Evolutionary conservation across 495 filamentous ascomycete genomes (phyloP).

Genomic region (Cladorrhinum samala): DNA sequence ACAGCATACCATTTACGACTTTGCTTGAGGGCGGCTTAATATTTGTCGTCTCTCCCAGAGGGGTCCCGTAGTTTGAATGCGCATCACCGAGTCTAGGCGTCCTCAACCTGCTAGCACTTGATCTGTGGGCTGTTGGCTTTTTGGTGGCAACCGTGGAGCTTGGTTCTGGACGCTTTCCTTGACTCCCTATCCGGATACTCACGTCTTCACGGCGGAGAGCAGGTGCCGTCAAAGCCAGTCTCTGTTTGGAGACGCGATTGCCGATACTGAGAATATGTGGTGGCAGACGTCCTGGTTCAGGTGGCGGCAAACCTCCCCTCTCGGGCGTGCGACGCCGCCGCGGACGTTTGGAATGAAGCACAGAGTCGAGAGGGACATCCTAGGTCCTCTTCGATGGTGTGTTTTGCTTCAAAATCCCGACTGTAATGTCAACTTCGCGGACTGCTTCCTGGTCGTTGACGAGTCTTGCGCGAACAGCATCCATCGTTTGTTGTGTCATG

Average conservation of each 20-base stretch:
- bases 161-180: conserved; percentile 25
- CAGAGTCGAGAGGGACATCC: neutral
- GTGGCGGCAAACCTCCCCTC: neutral
- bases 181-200: conserved; percentile 34
- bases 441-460: neutral
- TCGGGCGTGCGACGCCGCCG: neutral
- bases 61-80: no score
- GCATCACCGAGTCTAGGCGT: no score
- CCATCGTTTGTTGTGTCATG: neutral
- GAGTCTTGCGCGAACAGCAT: neutral
- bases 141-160: conserved; percentile 12
- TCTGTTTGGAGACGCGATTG: neutral
- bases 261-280: conserved; percentile 5
- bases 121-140: no score
- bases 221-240: neutral
- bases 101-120: no score
- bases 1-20: no score
- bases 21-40: no score
- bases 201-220: conserved; percentile 14
- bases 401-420: no score
- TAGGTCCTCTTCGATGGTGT: no score
- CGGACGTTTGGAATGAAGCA: neutral
- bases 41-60: no score
- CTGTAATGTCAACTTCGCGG: no score
- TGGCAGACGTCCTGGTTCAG: neutral